These are phyloP conservation scores for Nicotiana tabacum DNA, from an alignment of 257 asterid genomes.

Conservation along the genomic window DNA sequence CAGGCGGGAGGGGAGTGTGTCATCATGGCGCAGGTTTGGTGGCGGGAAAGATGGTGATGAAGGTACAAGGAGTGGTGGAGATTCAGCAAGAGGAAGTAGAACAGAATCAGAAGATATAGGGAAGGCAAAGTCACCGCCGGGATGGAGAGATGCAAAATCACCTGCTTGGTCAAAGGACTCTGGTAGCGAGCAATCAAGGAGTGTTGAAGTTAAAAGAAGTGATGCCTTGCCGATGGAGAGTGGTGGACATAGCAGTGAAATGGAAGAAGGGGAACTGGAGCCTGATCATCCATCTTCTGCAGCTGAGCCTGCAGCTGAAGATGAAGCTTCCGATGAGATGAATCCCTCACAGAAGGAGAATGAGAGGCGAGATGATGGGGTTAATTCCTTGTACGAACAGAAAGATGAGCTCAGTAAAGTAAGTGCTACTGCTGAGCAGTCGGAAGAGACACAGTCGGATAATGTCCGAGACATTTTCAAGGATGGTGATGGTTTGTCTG, in stretches of 20 bases:
- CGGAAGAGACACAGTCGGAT: conserved; percentile 31
- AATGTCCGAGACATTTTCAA: conserved; percentile 25
- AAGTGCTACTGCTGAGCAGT: conserved; percentile 30
- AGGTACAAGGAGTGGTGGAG: conserved; percentile 50
- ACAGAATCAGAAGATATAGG: conserved; percentile 50
- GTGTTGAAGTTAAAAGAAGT: conserved; percentile 61
- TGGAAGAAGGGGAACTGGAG: conserved; percentile 95
- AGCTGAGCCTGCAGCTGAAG: conserved; percentile 33
- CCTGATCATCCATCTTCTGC: conserved; percentile 64
- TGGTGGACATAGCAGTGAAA: conserved; percentile 64
- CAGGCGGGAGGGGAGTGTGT: conserved; percentile 64
- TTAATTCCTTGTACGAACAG: conserved; percentile 23
- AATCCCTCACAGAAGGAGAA: conserved; percentile 35
- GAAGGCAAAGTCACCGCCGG: conserved; percentile 61
- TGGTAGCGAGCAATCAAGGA: conserved; percentile 85
- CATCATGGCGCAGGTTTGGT: conserved; percentile 86
- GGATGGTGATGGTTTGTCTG: conserved; percentile 34
- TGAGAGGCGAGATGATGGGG: conserved; percentile 23
- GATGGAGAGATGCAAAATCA: conserved; percentile 55
- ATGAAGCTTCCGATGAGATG: conserved; percentile 32
- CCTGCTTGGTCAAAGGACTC: conserved; percentile 97
- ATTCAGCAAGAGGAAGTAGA: conserved; percentile 48
- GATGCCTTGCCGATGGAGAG: conserved; percentile 65
- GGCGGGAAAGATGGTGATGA: conserved; percentile 78
- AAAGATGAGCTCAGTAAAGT: conserved; percentile 28